Conservation (phyloP, 805 yeast genomes). For the Lipomyces yamanashiensis region DNA sequence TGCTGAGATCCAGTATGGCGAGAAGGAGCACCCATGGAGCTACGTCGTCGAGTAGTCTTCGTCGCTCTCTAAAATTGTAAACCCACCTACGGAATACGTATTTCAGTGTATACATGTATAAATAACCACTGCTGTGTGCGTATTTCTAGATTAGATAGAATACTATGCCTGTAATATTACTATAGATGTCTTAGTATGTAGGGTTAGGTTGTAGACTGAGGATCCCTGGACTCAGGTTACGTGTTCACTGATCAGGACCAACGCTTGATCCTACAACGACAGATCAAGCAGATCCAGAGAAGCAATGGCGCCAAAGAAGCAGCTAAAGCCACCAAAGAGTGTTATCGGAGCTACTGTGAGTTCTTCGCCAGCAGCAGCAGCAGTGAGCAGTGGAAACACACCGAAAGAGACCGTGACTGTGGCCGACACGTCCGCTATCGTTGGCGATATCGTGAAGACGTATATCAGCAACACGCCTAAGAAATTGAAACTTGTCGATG, state of each 20-base stretch:
- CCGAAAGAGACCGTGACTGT: background rate
- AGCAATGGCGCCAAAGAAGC: slow-evolving; percentile 19
- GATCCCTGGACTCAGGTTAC: background rate
- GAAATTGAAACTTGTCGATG: slow-evolving; percentile 65
- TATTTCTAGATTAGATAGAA: background rate
- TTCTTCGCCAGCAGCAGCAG: background rate
- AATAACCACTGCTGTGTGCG: slow-evolving; percentile 1
- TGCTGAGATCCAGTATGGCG: slow-evolving; percentile 87
- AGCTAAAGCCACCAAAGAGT: slow-evolving; percentile 8
- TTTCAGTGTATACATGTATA: slow-evolving; percentile 2
- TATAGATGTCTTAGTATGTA: background rate
- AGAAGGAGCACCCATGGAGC: slow-evolving; percentile 55
- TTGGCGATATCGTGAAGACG: slow-evolving; percentile 16
- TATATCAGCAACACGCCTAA: slow-evolving; percentile 30
- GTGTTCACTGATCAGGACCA: background rate
- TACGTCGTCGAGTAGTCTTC: slow-evolving; percentile 15
- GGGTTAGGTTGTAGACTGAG: slow-evolving; percentile 1
- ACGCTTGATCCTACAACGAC: background rate
- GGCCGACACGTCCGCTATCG: slow-evolving; percentile 24
- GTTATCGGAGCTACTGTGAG: background rate
- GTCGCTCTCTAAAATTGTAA: too few relatives aligned
- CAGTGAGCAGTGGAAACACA: background rate
- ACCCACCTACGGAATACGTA: background rate
- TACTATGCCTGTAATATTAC: background rate
- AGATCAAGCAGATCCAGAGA: background rate